Evolutionary conservation across 2,329 filamentous ascomycete species (phyloP).

Genomic region (Aspergillus amoenus): DNA sequence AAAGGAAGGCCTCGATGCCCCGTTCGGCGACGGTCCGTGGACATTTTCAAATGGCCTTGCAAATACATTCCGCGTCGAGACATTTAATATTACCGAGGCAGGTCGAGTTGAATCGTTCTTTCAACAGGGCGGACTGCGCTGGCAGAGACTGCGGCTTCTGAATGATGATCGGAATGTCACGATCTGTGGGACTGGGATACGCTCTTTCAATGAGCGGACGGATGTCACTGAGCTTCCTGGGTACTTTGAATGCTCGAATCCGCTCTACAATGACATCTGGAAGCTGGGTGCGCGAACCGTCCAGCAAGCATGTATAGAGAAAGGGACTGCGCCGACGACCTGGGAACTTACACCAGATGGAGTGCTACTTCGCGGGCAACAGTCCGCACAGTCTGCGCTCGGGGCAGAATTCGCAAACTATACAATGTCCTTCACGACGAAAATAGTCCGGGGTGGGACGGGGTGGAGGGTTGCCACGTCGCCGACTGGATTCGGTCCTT

Average conservation of each 20-base stretch:
- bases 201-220: too few species aligned
- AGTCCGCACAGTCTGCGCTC: neutral
- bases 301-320: too few species aligned
- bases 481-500: too few species aligned
- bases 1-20: neutral
- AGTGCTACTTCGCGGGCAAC: too few species aligned
- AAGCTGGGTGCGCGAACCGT: too few species aligned
- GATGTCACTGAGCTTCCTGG: too few species aligned
- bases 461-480: neutral
- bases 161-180: neutral
- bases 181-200: neutral
- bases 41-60: neutral
- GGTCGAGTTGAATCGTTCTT: neutral
- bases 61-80: neutral
- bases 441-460: neutral
- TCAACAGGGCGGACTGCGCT: neutral
- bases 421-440: neutral
- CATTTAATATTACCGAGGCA: neutral
- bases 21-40: neutral
- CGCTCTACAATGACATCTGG: too few species aligned
- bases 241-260: too few species aligned
- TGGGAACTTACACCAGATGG: too few species aligned
- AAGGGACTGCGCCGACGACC: too few species aligned
- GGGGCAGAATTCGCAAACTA: neutral
- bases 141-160: neutral